Base-by-base conservation (phyloP, 371 early-diverging fungal genomes). In the Fennellomyces sp. region DNA sequence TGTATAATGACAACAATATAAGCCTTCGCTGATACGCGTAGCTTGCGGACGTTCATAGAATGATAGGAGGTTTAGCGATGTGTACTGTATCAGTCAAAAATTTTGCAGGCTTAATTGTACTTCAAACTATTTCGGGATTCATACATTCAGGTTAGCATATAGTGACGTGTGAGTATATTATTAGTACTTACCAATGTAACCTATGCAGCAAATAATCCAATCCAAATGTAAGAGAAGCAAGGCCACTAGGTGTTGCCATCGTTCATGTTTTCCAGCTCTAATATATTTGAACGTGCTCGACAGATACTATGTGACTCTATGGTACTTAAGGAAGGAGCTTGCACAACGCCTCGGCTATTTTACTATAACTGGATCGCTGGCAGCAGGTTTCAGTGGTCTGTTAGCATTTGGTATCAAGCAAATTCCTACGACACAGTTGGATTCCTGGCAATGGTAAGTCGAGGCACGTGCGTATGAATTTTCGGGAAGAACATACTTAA, bases 271-370 rank as follows among this genome's bases (percentile, higher is more conserved):
- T n/a, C n/a, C n/a, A n/a, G n/a, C n/a, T n/a, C n/a, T n/a, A n/a
- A n/a, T n/a, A 21, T 21, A 15, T 52, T 21, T n/a, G n/a, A 48
- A 48, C 26, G 2, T 6, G 23, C 6, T 6, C 23, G 11, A n/a
- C 21, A 52, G 52, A 2, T 52, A 52, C 11, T 62, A 31, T n/a
- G 52, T 77, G 63, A 71, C 73, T 2, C 26, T 69, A 4, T 77
- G 77, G 77, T 77, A 77, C 28, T 70, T 69, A 11, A 55, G 77
- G 23, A 39, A 60, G 33, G 77, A 77, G 51, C 66, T 69, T 26
- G 68, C 73, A 23, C 68, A 68, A 35, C 70, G 73, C 65, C 58
- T 72, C 72, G 58, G 75, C 33, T n/a, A n/a, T n/a, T 7, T 21
- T 4, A 4, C 6, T 11, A 45, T 45, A 23, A 25, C 23, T 15